Evolutionary conservation across 2,329 filamentous ascomycete genomes (phyloP), one percentile per base, ranked within the genome.

Genomic region (Penicillium rolfsii): DNA sequence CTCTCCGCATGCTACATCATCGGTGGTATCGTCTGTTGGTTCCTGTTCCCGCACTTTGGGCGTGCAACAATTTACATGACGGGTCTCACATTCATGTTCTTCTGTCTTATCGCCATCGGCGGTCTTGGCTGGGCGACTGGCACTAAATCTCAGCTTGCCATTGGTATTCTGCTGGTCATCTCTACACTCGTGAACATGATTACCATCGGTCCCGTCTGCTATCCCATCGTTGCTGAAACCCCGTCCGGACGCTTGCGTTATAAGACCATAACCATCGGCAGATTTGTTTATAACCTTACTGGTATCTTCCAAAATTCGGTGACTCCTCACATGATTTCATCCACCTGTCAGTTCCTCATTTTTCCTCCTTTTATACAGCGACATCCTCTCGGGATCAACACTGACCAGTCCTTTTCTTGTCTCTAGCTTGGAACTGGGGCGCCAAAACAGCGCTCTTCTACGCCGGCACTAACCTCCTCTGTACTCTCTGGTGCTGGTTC

Each of bases 111-210:
- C 11, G 67, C 68, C 19, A 77, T 77, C 19, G 76, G 76, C 3
- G 71, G 30, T 14, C 49, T 52, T 4, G 49, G 49, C 3, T 52
- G n/a, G n/a, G 49, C 35, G 30, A 52, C 12, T 5, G 49, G 49
- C n/a, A 52, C 28, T 26, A 4, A 38, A 38, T 35, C 30, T 1
- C 49, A 52, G 49, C 68, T 4, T 71, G 76, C 76, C 2, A 67
- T 79, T 14, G 77, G 74, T 1, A 70, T 76, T 33, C 68, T 85
- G 60, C 74, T 85, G 8, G 77, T 86, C 49, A 70, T 83, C 36
- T 84, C 81, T 61, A 84, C 81, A 0, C 81, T 85, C 49, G 73
- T 81, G 16, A 85, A 86, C 70, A 82, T 82, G 74, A 80, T 81
- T 64, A 81, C 82, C 2, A 79, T 85, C 28, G 84, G 84, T 0